Conservation (phyloP, 352 stramenopile genomes). For the Pythium aristosporum region DNA sequence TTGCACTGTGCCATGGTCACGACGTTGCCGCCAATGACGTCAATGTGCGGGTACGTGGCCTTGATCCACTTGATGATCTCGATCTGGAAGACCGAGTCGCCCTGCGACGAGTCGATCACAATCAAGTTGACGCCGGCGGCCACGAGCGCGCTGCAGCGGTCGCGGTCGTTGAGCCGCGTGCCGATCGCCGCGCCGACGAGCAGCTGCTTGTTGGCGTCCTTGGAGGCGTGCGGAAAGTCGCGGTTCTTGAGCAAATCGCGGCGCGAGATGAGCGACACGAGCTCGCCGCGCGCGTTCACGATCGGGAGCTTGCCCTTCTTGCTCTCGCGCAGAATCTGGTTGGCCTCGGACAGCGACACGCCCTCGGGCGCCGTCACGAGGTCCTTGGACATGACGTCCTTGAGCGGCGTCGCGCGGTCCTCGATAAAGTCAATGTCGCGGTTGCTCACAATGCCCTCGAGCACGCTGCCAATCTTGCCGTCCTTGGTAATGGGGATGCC, state of each 20-base stretch:
- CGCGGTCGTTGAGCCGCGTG: constrained; percentile 95
- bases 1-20: constrained; percentile 97
- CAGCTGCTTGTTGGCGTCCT: constrained; percentile 98
- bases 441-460: constrained; percentile 99
- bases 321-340: constrained; percentile 96
- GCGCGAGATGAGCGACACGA: constrained; percentile 98
- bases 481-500: constrained; percentile 99
- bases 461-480: constrained; percentile 96
- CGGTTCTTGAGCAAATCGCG: constrained; percentile 98
- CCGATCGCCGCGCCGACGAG: constrained; percentile 98
- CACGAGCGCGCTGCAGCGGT: constrained; percentile 90
- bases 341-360: constrained; percentile 95
- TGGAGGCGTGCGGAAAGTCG: constrained; percentile 96
- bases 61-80: constrained; percentile 96
- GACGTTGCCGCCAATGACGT: constrained; percentile 99
- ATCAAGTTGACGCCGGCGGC: constrained; percentile 98
- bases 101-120: constrained; percentile 99
- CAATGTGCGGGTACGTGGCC: constrained; percentile 90
- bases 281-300: constrained; percentile 97
- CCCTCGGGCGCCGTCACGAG: constrained; percentile 95
- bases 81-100: constrained; percentile 95
- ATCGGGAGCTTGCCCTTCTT: constrained; percentile 99
- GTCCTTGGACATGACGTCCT: constrained; percentile 87
- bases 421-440: constrained; percentile 99
- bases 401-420: constrained; percentile 81